Evolutionary conservation across 805 yeast genomes (phyloP).

Genomic region (Candida schatavii): DNA sequence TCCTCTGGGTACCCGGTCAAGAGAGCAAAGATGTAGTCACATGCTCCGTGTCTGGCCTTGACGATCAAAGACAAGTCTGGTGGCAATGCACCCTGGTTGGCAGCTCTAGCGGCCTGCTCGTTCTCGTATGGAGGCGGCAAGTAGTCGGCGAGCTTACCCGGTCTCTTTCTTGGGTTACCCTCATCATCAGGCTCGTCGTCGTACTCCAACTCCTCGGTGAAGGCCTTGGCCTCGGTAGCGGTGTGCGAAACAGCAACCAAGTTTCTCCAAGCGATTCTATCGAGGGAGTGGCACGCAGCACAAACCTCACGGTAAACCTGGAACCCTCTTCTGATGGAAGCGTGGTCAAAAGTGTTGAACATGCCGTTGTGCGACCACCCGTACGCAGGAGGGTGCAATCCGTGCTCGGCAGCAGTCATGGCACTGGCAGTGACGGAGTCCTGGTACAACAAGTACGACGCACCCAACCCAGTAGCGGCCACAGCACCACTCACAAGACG

Average conservation of each 20-base stretch:
- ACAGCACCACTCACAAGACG: conserved; percentile 60
- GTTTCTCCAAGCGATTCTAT: conserved; percentile 98
- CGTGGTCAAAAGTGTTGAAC: conserved; percentile 89
- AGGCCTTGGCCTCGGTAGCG: conserved; percentile 80
- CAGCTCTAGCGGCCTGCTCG: conserved; percentile 99
- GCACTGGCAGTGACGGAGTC: conserved; percentile 88
- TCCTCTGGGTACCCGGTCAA: conserved; percentile 99
- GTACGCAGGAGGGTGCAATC: conserved; percentile 90
- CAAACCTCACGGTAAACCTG: conserved; percentile 98
- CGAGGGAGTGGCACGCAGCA: conserved; percentile 97
- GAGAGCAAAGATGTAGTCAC: conserved; percentile 90
- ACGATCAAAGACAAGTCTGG: conserved; percentile 96
- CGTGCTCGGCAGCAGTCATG: conserved; percentile 99
- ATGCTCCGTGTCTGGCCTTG: conserved; percentile 98
- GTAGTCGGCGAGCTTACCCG: conserved; percentile 95
- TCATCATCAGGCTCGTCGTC: conserved; percentile 95
- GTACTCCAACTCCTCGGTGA: conserved; percentile 96
- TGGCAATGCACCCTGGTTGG: conserved; percentile 98
- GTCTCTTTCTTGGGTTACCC: conserved; percentile 97
- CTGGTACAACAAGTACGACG: conserved; percentile 77
- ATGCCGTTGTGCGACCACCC: conserved; percentile 95
- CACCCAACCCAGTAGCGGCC: conserved; percentile 74
- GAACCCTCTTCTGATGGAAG: conserved; percentile 96
- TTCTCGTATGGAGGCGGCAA: conserved; percentile 94
- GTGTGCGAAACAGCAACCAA: conserved; percentile 96